These are phyloP conservation scores for Podosphaera aphanis DNA, from an alignment of 2,329 filamentous ascomycete species.

Conservation along the genomic window DNA sequence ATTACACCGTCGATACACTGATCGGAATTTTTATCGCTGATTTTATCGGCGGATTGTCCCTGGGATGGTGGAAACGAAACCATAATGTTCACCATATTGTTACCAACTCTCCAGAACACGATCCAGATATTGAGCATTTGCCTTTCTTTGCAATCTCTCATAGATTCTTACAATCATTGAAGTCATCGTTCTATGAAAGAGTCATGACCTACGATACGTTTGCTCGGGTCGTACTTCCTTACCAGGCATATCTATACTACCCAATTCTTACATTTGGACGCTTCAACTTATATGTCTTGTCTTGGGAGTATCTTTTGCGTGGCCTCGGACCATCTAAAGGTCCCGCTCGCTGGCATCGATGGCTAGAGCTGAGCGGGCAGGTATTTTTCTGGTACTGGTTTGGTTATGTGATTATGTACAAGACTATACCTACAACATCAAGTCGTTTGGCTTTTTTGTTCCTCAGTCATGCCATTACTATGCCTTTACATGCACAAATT, in stretches of 20 bases:
- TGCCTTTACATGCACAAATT: conserved; percentile 71
- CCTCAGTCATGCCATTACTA: conserved; percentile 58
- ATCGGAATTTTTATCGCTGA: conserved; percentile 83
- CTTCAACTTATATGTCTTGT: conserved; percentile 69
- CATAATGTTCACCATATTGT: conserved; percentile 96
- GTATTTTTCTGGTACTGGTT: conserved; percentile 72
- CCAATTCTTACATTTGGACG: conserved; percentile 57
- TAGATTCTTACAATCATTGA: conserved; percentile 47
- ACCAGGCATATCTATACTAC: conserved; percentile 69
- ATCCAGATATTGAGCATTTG: conserved; percentile 82
- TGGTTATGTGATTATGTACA: conserved; percentile 60
- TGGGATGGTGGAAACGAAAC: conserved; percentile 93
- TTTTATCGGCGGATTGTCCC: conserved; percentile 66
- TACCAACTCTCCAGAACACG: conserved; percentile 84
- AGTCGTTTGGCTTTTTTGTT: conserved; percentile 53
- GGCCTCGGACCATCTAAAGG: conserved; percentile 51
- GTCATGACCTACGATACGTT: conserved; percentile 55
- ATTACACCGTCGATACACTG: conserved; percentile 58
- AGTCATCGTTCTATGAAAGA: conserved; percentile 64
- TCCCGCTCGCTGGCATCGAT: conserved; percentile 62
- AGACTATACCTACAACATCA: conserved; percentile 42
- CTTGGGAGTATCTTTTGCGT: conserved; percentile 52
- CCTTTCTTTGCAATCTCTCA: conserved; percentile 77
- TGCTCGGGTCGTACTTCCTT: conserved; percentile 45
- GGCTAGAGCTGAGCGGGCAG: conserved; percentile 54